phyloP scores from a whole-genome alignment of 495 filamentous ascomycete species.

The Lentithecium fluviatile region DNA sequence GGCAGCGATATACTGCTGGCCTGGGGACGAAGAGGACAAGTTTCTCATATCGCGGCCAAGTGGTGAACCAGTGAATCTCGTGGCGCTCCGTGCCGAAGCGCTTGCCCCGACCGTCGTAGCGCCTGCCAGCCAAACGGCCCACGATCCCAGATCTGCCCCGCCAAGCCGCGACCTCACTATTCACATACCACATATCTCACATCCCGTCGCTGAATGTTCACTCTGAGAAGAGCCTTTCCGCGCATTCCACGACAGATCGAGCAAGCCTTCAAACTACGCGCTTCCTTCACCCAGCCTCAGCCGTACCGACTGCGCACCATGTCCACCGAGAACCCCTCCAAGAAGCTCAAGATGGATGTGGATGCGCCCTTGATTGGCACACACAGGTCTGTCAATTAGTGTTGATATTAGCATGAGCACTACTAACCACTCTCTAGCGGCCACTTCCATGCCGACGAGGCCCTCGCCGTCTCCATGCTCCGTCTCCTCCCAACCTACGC shows the following conservation, averaged over 20 bases:
- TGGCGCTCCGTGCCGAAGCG: not conserved
- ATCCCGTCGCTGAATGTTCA: conserved; percentile 24
- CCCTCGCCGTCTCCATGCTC: conserved; percentile 95
- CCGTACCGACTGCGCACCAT: conserved; percentile 8
- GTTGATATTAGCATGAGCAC: too few species aligned
- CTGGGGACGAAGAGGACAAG: conserved; percentile 17
- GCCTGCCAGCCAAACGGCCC: conserved; percentile 19
- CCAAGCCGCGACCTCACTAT: not conserved
- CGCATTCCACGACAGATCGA: not conserved
- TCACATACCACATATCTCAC: not conserved
- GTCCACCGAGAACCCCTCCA: conserved; percentile 37
- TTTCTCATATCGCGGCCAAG: not conserved
- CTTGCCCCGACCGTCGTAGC: conserved; percentile 3
- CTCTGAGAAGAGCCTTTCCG: conserved; percentile 8
- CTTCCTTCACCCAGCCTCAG: conserved; percentile 1
- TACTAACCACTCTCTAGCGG: conserved; percentile 52
- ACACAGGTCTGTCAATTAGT: conserved; percentile 62
- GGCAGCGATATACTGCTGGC: conserved; percentile 1
- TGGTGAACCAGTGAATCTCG: not conserved
- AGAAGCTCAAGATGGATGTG: conserved; percentile 41
- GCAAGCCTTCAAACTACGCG: not conserved
- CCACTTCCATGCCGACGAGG: conserved; percentile 98
- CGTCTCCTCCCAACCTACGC: conserved; percentile 81
- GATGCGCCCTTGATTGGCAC: conserved; percentile 62
- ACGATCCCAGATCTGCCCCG: not conserved